phyloP scores from a whole-genome alignment of 2,329 filamentous ascomycete species.

The Hymenoscyphus fraxineus region DNA sequence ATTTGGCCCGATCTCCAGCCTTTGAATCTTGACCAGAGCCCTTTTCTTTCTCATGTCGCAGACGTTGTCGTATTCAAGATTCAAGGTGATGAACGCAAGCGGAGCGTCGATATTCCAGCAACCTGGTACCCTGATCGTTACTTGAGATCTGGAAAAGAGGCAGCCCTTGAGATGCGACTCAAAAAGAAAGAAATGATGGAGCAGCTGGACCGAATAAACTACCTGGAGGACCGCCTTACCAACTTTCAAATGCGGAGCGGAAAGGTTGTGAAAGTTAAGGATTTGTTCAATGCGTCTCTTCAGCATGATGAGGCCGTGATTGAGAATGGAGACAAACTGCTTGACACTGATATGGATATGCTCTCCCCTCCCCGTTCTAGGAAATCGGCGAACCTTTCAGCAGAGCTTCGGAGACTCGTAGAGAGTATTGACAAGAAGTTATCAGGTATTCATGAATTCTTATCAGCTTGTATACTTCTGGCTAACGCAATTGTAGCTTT shows the following conservation, averaged over 20 bases:
- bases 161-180: conserved; percentile 43
- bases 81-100: conserved; percentile 39
- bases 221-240: conserved; percentile 30
- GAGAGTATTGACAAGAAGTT: conserved; percentile 35
- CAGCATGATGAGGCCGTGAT: conserved; percentile 31
- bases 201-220: conserved; percentile 28
- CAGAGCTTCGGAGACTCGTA: conserved; percentile 29
- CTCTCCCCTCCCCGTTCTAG: conserved; percentile 7
- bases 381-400: conserved; percentile 25
- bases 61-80: conserved; percentile 50
- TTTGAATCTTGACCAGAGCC: conserved; percentile 22
- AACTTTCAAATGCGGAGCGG: conserved; percentile 18
- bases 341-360: conserved; percentile 20
- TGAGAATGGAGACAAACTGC: conserved; percentile 11
- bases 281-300: conserved; percentile 31
- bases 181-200: conserved; percentile 29
- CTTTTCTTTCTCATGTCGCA: conserved; percentile 37
- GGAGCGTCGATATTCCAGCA: conserved; percentile 48
- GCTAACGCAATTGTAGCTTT: conserved; percentile 29
- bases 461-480: not conserved
- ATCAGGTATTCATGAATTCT: conserved; percentile 21
- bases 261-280: conserved; percentile 31
- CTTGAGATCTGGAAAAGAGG: conserved; percentile 42
- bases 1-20: conserved; percentile 28
- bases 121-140: conserved; percentile 55